Percentiles rank a stretch among this genome's conserved stretches.
Conservation (phyloP, 352 stramenopile genomes). For the Globisporangium paddicum region DNA sequence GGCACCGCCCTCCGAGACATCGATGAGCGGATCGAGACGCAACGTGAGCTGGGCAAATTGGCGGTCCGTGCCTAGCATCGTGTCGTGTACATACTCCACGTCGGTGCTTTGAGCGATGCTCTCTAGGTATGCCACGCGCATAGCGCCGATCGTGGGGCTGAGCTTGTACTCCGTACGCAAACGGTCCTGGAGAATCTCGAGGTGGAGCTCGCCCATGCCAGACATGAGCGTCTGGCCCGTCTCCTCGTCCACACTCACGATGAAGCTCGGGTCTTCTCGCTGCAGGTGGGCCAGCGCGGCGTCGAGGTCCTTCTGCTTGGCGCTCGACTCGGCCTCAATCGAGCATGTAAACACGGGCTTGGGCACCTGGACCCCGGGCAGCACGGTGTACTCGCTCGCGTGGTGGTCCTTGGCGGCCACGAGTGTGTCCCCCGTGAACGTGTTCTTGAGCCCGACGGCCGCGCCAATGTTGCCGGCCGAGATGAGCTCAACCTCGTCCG, state of each 20-base stretch:
- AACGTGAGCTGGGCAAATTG: slow-evolving; percentile 67
- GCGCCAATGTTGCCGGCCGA: slow-evolving; percentile 90
- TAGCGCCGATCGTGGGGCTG: slow-evolving; percentile 74
- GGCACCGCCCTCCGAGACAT: slow-evolving; percentile 23
- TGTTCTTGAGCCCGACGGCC: slow-evolving; percentile 90
- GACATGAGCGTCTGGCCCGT: slow-evolving; percentile 98
- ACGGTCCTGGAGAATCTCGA: slow-evolving; percentile 92
- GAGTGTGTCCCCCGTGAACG: slow-evolving; percentile 93
- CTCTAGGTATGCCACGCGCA: slow-evolving; percentile 91
- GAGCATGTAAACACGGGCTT: slow-evolving; percentile 90
- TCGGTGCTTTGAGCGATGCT: slow-evolving; percentile 46
- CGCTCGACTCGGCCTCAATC: slow-evolving; percentile 84
- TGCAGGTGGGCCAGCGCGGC: slow-evolving; percentile 72
- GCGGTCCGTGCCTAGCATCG: slow-evolving; percentile 61
- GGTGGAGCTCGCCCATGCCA: slow-evolving; percentile 94
- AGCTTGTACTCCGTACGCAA: slow-evolving; percentile 89
- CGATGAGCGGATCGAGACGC: slow-evolving; percentile 40
- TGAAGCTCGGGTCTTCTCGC: slow-evolving; percentile 96
- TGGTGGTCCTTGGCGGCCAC: slow-evolving; percentile 59
- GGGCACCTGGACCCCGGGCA: slow-evolving; percentile 65
- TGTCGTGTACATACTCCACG: slow-evolving; percentile 50
- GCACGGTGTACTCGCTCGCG: slow-evolving; percentile 25
- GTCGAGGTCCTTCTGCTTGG: slow-evolving; percentile 85
- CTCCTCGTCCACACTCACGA: slow-evolving; percentile 93
- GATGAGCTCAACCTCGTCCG: slow-evolving; percentile 82